These are phyloP conservation scores for Serendipita indica DNA, from an alignment of 768 basidiomycete species.

Conservation along the genomic window DNA sequence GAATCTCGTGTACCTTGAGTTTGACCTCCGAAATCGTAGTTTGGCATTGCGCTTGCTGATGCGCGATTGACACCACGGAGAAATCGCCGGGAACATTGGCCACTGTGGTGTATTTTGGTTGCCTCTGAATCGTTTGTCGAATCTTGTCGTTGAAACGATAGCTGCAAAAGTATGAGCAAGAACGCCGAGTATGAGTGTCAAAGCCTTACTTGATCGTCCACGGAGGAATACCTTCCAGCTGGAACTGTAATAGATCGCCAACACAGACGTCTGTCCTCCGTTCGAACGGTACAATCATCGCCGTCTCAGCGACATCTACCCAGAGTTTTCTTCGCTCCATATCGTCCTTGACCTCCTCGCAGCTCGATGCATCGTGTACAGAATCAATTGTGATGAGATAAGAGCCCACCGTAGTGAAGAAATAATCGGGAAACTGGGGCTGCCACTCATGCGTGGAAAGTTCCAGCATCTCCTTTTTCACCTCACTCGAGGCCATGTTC, in stretches of 20 bases:
- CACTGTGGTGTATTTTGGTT: conserved; percentile 70
- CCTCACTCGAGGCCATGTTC: conserved; percentile 56
- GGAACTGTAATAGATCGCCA: conserved; percentile 80
- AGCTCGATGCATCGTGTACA: conserved; percentile 66
- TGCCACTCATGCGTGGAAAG: conserved; percentile 47
- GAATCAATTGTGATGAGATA: conserved; percentile 67
- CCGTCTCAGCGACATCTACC: conserved; percentile 94
- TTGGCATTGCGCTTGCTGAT: conserved; percentile 87
- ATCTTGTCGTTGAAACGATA: conserved; percentile 69
- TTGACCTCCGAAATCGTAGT: conserved; percentile 61
- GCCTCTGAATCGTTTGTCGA: conserved; percentile 56
- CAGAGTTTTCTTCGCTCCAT: conserved; percentile 47
- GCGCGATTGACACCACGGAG: conserved; percentile 72
- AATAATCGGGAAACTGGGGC: conserved; percentile 50
- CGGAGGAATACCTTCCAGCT: conserved; percentile 84
- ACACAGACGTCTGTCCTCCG: conserved; percentile 71
- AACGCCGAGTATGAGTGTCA: background rate
- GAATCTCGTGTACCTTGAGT: conserved; percentile 64
- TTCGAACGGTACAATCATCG: conserved; percentile 77
- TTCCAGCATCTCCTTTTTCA: conserved; percentile 40
- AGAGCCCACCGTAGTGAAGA: conserved; percentile 64
- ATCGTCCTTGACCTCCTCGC: conserved; percentile 57
- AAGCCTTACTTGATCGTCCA: conserved; percentile 68
- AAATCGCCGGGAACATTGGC: conserved; percentile 77
- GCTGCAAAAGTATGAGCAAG: conserved; percentile 26